Base-by-base conservation (phyloP, 306 rosid genomes). In the Sindora glabra region DNA sequence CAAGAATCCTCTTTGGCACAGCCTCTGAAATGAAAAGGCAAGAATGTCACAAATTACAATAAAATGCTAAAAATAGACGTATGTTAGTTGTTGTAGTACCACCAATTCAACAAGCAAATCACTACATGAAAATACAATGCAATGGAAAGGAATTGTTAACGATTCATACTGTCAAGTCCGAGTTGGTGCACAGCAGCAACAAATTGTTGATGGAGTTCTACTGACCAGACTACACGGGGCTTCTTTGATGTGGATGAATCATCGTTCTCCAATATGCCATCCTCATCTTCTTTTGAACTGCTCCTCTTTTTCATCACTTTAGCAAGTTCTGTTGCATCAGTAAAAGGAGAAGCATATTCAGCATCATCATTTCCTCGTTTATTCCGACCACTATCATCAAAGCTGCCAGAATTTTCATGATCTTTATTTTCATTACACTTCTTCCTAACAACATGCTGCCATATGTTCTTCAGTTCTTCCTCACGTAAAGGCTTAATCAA, bases 391-490 rank as follows among this genome's bases (percentile, higher is more conserved):
- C 47, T 74, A 38, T 79, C 85, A 48, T 77, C 94, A 70, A 80
- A 38, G 40, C 80, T 80, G 41, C 85, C 77, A 21, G 86, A 80
- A 64, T 73, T 41, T 44, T 82, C 89, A 71, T 59, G 66, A 33
- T 85, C 94, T 61, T 75, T 77, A 19, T 67, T 64, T 21, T 56
- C 78, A n/a, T 50, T 81, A 68, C 76, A 21, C 15, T 8, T 56
- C 54, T 75, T 74, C 73, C 81, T 65, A 40, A 65, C 66, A 29
- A 74, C 80, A 67, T 82, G 89, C 80, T 87, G 95, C 95, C 95
- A 87, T 42, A 87, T 74, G 8, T 67, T 72, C 53, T 26, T 67
- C 13, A 87, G 18, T 21, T 77, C 78, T 32, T 73, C 74, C 69
- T 74, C 81, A 33, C 55, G 69, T 10, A 84, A 49, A 6, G 95